These are phyloP conservation scores for Arthrinium phaeospermum DNA, from an alignment of 2,329 filamentous ascomycete genomes.

Conservation along the genomic window DNA sequence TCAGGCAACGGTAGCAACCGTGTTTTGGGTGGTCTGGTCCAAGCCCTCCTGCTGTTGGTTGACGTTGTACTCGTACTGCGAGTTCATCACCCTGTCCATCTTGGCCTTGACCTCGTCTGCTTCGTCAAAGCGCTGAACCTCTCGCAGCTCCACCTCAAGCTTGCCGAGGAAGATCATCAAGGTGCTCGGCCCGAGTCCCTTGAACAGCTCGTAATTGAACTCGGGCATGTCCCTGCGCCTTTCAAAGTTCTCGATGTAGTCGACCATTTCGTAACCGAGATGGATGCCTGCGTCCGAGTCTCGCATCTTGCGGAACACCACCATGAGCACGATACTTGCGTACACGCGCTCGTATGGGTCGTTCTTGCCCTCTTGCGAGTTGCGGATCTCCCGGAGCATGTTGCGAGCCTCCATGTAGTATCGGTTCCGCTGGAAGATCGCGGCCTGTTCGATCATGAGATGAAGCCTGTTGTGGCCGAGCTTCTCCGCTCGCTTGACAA, in stretches of 20 bases:
- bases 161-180: constrained; percentile 6
- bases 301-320: constrained; percentile 10
- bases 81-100: neutral
- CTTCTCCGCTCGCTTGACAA: neutral
- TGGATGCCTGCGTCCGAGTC: constrained; percentile 15
- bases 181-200: neutral
- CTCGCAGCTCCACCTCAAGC: constrained; percentile 14
- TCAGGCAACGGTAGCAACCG: neutral
- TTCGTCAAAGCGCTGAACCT: neutral
- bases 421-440: constrained; percentile 14
- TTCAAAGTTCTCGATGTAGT: constrained; percentile 6
- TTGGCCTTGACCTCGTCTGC: constrained; percentile 13
- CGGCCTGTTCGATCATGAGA: constrained; percentile 20
- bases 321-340: constrained; percentile 18
- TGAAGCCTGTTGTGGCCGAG: constrained; percentile 19
- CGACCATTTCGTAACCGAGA: constrained; percentile 17
- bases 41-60: neutral
- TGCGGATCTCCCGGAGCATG: neutral
- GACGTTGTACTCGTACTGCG: constrained; percentile 13
- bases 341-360: constrained; percentile 21
- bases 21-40: neutral
- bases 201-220: neutral
- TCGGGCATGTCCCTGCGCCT: neutral
- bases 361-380: neutral
- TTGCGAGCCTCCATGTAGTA: constrained; percentile 13